These are phyloP conservation scores for Boletus huronensis DNA, from an alignment of 768 basidiomycete species.

Conservation along the genomic window DNA sequence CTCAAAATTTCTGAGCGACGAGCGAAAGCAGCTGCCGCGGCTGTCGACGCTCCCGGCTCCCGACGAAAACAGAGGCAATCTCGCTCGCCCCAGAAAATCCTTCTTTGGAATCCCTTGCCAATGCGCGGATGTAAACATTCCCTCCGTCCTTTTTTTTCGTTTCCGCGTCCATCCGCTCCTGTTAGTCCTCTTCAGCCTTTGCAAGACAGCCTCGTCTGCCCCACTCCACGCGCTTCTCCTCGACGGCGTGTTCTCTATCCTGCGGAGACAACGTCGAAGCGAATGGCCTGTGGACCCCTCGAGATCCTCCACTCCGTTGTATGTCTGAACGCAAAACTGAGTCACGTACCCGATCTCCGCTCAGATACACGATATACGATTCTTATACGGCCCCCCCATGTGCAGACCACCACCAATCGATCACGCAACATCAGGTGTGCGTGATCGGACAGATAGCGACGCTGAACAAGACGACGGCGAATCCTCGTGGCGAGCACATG, in stretches of 20 bases:
- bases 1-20: constrained; percentile 23
- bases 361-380: constrained; percentile 9
- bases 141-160: constrained; percentile 27
- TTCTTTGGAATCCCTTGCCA: constrained; percentile 21
- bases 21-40: constrained; percentile 18
- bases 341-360: constrained; percentile 17
- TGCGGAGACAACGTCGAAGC: constrained; percentile 13
- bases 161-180: constrained; percentile 26
- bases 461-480: constrained; percentile 45
- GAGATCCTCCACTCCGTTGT: constrained; percentile 14
- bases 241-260: constrained; percentile 5
- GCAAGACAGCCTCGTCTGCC: constrained; percentile 1
- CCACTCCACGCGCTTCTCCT: constrained; percentile 10
- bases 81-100: constrained; percentile 20
- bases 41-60: constrained; percentile 22
- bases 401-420: constrained; percentile 21
- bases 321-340: constrained; percentile 16
- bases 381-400: constrained; percentile 26
- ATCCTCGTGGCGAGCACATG: constrained; percentile 32
- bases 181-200: constrained; percentile 1
- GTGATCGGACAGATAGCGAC: constrained; percentile 37
- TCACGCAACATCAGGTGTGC: constrained; percentile 12
- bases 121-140: constrained; percentile 31
- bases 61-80: constrained; percentile 24
- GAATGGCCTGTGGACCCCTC: constrained; percentile 21